phyloP scores from a whole-genome alignment of 2,329 filamentous ascomycete genomes.

The Colletotrichum acutatum region DNA sequence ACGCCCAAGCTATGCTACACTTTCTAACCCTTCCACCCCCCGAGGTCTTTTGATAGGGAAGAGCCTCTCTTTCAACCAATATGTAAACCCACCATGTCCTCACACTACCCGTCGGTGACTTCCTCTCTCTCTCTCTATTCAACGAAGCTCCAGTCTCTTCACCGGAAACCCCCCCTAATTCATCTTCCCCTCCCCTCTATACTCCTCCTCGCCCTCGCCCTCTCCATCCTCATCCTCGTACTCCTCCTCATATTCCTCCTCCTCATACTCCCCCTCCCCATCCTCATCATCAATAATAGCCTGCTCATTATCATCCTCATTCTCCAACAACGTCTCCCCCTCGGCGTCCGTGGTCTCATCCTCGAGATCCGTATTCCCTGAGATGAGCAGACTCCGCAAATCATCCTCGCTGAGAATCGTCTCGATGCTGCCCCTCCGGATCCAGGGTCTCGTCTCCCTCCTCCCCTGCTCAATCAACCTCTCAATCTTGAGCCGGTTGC shows the following conservation, averaged over 20 bases:
- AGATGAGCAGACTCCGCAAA: constrained; percentile 58
- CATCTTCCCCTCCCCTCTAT: not conserved
- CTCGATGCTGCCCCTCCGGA: constrained; percentile 64
- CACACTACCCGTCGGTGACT: not conserved
- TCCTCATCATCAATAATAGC: constrained; percentile 32
- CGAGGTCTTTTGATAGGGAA: no score
- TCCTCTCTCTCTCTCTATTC: not conserved
- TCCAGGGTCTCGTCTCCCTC: constrained; percentile 60
- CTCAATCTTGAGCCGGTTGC: constrained; percentile 88
- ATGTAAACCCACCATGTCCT: not conserved
- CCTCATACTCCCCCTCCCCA: not conserved
- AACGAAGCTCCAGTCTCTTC: not conserved
- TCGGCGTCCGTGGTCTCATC: constrained; percentile 40
- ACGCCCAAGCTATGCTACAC: no score
- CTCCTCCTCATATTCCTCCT: not conserved
- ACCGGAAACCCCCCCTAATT: not conserved
- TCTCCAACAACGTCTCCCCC: constrained; percentile 42
- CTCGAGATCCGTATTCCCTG: constrained; percentile 34
- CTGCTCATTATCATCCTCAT: constrained; percentile 42
- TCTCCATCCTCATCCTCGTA: not conserved
- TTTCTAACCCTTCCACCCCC: no score
- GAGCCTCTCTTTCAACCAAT: no score
- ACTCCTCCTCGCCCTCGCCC: not conserved
- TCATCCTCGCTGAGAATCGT: constrained; percentile 72
- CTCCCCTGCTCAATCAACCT: constrained; percentile 70